Base-by-base conservation (phyloP, 202 grass and related monocot species). In the Schoenoplectus tabernaemontani region DNA sequence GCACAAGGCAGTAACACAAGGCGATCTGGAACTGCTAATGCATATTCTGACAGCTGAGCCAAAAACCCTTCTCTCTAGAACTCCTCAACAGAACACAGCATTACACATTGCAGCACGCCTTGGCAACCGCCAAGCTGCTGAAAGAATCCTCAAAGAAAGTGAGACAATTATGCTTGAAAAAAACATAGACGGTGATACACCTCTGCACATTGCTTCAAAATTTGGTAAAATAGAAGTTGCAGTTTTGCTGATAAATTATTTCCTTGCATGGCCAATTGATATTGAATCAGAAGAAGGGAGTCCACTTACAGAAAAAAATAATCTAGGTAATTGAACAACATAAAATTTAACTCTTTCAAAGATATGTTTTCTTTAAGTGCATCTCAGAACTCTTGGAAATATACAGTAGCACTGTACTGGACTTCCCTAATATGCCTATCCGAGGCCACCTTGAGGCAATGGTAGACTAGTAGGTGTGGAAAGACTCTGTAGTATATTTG, bases 201-300 rank as follows among this genome's bases (percentile, higher is more conserved):
- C 93, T 39, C 69, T 97, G 51, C 93, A 97, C 69, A 12, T 91
- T 5, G 93, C 90, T 19, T 87, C 83, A 12, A 81, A 69, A 82
- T 30, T 23, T 7, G 93, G 90, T 12, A 75, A 59, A 60, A 4
- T 10, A 2, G 19, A 84, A 16, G 73, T 88, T 28, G 84, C 48
- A 0, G 10, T 41, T 4, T 39, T 82, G 24, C 60, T 97, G 9
- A 38, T 82, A 26, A 0, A 0, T 32, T 17, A 20, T 61, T 76
- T 82, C 13, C 0, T 1, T 54, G 37, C 0, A 5, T 64, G 32
- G 79, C 74, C 44, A 37, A 1, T 61, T 3, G 76, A 80, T 57
- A 33, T 74, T 4, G 51, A 79, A 19, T 44, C 62, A 8, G 64
- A 37, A 1, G 68, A 72, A 61, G 57, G 30, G 69, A 56, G 17